A percentile compares a stretch with the other conserved stretches of the same genome.
phyloP scores from a whole-genome alignment of 352 stramenopile species.

The Pythium plurisporium region DNA sequence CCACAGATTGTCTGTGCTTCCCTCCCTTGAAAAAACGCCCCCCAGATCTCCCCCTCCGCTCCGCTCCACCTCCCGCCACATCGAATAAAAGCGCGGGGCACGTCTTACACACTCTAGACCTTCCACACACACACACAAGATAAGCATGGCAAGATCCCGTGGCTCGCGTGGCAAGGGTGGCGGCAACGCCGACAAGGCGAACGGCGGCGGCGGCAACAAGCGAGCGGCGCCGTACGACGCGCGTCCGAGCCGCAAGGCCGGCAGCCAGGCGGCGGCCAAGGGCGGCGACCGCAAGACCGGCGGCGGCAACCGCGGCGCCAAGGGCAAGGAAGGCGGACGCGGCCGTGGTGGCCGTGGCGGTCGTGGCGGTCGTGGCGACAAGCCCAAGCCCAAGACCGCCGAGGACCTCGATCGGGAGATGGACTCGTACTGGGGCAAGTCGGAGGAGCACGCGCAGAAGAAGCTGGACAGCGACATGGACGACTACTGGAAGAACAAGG shows the following conservation, averaged over 20 bases:
- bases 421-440: constrained; percentile 87
- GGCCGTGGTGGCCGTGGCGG: constrained; percentile 21
- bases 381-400: constrained; percentile 67
- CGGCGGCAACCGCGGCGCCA: constrained; percentile 19
- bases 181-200: constrained; percentile 15
- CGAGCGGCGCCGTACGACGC: constrained; percentile 20
- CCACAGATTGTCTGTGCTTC: constrained; percentile 6
- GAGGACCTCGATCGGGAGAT: constrained; percentile 83
- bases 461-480: constrained; percentile 84
- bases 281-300: constrained; percentile 13
- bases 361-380: constrained; percentile 30
- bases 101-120: not conserved
- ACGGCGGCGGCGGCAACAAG: constrained; percentile 14
- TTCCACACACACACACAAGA: not conserved
- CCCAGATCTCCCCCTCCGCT: not conserved
- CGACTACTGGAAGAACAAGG: constrained; percentile 87
- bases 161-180: constrained; percentile 15
- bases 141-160: constrained; percentile 18
- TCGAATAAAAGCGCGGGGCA: constrained; percentile 1
- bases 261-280: constrained; percentile 6
- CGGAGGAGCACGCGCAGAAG: constrained; percentile 76
- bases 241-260: constrained; percentile 16
- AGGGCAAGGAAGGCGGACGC: constrained; percentile 22
- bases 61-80: constrained; percentile 1
- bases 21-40: constrained; percentile 1